Conservation (phyloP, 176 grass and related monocot genomes). For the Ensete glaucum region DNA sequence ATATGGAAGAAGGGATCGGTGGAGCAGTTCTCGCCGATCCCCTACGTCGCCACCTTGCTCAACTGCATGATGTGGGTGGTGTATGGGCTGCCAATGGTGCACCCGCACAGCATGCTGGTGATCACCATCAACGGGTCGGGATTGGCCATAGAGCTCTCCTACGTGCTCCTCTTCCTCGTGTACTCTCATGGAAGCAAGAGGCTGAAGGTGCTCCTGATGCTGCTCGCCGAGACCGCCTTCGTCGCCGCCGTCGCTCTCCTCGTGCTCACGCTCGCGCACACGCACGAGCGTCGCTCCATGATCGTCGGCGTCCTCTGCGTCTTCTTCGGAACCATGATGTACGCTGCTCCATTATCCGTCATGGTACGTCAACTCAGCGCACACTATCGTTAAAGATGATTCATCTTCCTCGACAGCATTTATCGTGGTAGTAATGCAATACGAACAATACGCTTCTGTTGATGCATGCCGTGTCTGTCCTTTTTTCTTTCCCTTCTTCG, state of each 20-base stretch:
- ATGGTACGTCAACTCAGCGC: slow-evolving; percentile 44
- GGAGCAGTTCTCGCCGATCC: slow-evolving; percentile 83
- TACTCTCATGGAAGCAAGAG: slow-evolving; percentile 44
- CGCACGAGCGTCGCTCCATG: slow-evolving; percentile 58
- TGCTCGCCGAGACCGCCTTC: slow-evolving; percentile 49
- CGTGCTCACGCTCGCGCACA: slow-evolving; percentile 50
- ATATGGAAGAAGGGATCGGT: slow-evolving; percentile 89
- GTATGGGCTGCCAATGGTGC: slow-evolving; percentile 72
- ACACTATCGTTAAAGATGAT: too few species aligned
- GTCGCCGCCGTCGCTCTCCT: slow-evolving; percentile 43
- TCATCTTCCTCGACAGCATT: neutral
- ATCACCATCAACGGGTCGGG: slow-evolving; percentile 96
- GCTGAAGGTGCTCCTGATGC: slow-evolving; percentile 37
- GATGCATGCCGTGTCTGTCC: neutral
- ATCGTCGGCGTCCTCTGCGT: slow-evolving; percentile 87
- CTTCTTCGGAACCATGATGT: slow-evolving; percentile 84
- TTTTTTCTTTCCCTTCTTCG: neutral
- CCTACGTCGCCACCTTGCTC: slow-evolving; percentile 82
- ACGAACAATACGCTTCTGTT: neutral
- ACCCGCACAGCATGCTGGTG: slow-evolving; percentile 89
- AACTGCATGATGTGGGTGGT: slow-evolving; percentile 99
- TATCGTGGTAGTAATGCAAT: neutral
- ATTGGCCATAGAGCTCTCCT: slow-evolving; percentile 67
- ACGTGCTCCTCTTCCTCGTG: slow-evolving; percentile 65
- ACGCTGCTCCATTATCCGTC: slow-evolving; percentile 84